A percentile compares a stretch with the other conserved stretches of the same genome.
Conservation (phyloP, 2,329 filamentous ascomycete species). For the Stemphylium vesicarium region DNA sequence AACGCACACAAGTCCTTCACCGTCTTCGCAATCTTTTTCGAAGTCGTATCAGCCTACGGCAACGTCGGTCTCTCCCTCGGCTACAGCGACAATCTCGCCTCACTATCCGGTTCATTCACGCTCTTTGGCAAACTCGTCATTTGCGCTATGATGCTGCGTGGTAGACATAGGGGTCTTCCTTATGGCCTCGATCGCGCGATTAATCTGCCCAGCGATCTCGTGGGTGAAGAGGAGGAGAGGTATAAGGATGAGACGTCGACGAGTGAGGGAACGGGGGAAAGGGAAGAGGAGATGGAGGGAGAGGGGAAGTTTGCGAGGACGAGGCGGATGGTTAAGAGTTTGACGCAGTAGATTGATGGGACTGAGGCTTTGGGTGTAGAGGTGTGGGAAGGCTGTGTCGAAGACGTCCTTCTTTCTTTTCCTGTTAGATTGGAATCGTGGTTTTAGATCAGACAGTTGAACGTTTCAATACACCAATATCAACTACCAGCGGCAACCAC, state of each 20-base stretch:
- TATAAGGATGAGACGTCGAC: constrained; percentile 1
- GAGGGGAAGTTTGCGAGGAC: neutral
- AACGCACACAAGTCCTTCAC: constrained; percentile 46
- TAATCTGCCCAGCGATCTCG: constrained; percentile 65
- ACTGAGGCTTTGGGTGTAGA: neutral
- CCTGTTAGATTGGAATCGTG: too few relatives aligned
- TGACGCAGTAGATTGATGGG: neutral
- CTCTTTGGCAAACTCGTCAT: constrained; percentile 71
- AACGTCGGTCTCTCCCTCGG: constrained; percentile 92
- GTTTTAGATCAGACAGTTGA: too few relatives aligned
- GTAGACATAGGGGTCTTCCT: constrained; percentile 68
- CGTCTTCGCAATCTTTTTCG: constrained; percentile 54
- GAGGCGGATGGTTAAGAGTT: neutral
- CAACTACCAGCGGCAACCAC: too few relatives aligned
- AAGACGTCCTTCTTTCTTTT: neutral
- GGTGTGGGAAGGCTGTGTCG: neutral
- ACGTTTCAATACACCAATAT: too few relatives aligned
- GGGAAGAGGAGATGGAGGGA: too few relatives aligned
- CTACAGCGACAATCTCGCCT: constrained; percentile 75
- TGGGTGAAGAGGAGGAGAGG: neutral
- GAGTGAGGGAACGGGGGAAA: neutral
- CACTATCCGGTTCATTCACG: constrained; percentile 82
- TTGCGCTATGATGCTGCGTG: constrained; percentile 70
- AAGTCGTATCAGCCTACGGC: constrained; percentile 60
- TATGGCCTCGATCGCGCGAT: constrained; percentile 74